Evolutionary conservation across 2,329 filamentous ascomycete genomes (phyloP).

Genomic region (Pyricularia sp.): DNA sequence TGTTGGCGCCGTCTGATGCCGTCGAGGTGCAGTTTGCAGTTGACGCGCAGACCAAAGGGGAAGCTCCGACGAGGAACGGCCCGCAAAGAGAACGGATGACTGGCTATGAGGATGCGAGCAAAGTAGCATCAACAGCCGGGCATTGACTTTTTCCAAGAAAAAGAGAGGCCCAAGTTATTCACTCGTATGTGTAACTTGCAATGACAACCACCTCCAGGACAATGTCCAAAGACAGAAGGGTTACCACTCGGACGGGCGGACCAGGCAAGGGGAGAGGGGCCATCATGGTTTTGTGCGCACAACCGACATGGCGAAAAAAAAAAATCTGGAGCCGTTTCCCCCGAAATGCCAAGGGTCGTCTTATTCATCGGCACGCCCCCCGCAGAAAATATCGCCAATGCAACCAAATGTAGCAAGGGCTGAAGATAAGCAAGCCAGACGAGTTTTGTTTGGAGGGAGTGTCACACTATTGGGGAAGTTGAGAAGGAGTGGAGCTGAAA

Average conservation of each 20-base stretch:
- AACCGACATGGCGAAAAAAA: neutral
- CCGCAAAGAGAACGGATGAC: neutral
- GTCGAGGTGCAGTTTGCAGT: neutral
- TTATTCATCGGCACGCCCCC: neutral
- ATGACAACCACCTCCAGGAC: neutral
- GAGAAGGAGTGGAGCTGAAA: neutral
- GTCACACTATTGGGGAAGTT: neutral
- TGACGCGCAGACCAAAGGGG: neutral
- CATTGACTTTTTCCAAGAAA: neutral
- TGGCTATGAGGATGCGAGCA: neutral
- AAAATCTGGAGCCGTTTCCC: neutral
- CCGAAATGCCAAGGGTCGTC: neutral
- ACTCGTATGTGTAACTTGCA: neutral
- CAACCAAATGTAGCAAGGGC: neutral
- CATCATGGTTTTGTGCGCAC: neutral
- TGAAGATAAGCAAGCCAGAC: neutral
- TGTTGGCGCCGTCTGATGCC: neutral
- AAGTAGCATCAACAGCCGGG: neutral
- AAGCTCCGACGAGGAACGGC: neutral
- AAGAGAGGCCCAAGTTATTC: neutral
- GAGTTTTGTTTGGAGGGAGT: neutral
- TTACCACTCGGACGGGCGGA: neutral
- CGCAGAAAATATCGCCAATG: neutral
- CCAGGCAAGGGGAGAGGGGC: neutral
- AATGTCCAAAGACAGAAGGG: neutral